Evolutionary conservation across 2,329 filamentous ascomycete genomes (phyloP).

Genomic region (Aspergillus sergii): DNA sequence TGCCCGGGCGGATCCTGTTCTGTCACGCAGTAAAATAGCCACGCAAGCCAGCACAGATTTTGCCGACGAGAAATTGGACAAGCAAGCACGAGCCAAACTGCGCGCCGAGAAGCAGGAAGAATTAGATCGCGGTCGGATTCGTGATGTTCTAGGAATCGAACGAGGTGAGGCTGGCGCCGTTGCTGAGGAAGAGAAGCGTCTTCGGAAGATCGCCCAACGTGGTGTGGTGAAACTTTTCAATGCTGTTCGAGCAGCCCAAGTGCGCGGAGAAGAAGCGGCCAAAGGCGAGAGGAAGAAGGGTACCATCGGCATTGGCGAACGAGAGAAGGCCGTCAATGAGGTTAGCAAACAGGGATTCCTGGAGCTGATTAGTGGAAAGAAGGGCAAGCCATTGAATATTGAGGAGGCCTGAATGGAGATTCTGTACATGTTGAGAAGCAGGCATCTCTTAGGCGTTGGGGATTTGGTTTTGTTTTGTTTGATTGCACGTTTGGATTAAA

Average conservation of each 20-base stretch:
- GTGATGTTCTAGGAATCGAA: slow-evolving; percentile 75
- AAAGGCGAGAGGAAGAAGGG: slow-evolving; percentile 67
- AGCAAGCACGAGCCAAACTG: slow-evolving; percentile 76
- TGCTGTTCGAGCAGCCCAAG: slow-evolving; percentile 87
- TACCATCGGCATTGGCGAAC: slow-evolving; percentile 74
- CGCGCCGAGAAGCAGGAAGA: slow-evolving; percentile 78
- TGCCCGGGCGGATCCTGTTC: slow-evolving; percentile 85
- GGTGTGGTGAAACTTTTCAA: slow-evolving; percentile 98
- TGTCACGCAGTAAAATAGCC: slow-evolving; percentile 78
- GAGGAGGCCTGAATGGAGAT: slow-evolving; percentile 43
- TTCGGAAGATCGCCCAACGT: slow-evolving; percentile 86
- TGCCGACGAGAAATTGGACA: slow-evolving; percentile 76
- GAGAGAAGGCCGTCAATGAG: slow-evolving; percentile 88
- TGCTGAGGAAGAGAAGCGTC: slow-evolving; percentile 71
- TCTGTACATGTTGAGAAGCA: slow-evolving; percentile 19
- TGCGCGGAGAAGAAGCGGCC: slow-evolving; percentile 79
- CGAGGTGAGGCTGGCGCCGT: slow-evolving; percentile 55
- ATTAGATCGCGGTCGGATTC: slow-evolving; percentile 82
- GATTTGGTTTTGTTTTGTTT: slow-evolving; percentile 21
- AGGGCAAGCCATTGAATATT: slow-evolving; percentile 50
- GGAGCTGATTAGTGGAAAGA: slow-evolving; percentile 74
- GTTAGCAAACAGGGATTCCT: slow-evolving; percentile 97
- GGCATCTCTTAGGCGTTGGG: slow-evolving; percentile 39
- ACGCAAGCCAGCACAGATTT: slow-evolving; percentile 71
- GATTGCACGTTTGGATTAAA: slow-evolving; percentile 26